Evolutionary conservation across 2,329 filamentous ascomycete species (phyloP).

Genomic region (Arthrinium puccinioides): DNA sequence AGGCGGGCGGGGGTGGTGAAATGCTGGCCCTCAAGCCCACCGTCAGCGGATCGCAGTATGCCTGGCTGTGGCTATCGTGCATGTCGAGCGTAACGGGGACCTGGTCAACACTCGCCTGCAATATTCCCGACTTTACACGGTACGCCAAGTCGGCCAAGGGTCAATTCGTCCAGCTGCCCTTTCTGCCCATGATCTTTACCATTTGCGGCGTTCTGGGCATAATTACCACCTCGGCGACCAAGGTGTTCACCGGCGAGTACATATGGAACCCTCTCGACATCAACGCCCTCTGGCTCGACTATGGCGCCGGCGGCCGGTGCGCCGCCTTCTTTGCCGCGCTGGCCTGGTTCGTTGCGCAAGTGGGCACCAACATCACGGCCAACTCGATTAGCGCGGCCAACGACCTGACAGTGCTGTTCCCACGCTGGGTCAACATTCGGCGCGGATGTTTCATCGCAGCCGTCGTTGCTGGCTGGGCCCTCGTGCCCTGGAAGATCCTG

Average conservation of each 20-base stretch:
- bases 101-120: constrained; percentile 34
- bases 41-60: constrained; percentile 36
- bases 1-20: constrained; percentile 42
- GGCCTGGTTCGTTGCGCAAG: constrained; percentile 45
- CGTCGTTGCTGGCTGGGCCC: constrained; percentile 46
- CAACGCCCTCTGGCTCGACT: constrained; percentile 33
- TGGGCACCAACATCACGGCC: constrained; percentile 50
- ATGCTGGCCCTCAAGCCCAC: constrained; percentile 25
- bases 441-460: constrained; percentile 49
- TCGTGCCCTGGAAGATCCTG: constrained; percentile 62
- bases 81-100: constrained; percentile 35
- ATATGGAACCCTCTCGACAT: constrained; percentile 44
- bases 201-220: constrained; percentile 47
- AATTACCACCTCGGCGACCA: constrained; percentile 46
- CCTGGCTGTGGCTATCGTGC: constrained; percentile 42
- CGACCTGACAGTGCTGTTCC: constrained; percentile 47
- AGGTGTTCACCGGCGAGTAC: constrained; percentile 42
- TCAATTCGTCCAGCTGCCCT: constrained; percentile 33
- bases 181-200: constrained; percentile 40
- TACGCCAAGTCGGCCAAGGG: constrained; percentile 28
- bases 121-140: constrained; percentile 49
- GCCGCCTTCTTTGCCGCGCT: constrained; percentile 40
- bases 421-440: constrained; percentile 46
- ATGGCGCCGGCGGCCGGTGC: constrained; percentile 32
- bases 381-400: constrained; percentile 49